phyloP scores from a whole-genome alignment of 768 basidiomycete genomes.

The Boletellus emodensis region DNA sequence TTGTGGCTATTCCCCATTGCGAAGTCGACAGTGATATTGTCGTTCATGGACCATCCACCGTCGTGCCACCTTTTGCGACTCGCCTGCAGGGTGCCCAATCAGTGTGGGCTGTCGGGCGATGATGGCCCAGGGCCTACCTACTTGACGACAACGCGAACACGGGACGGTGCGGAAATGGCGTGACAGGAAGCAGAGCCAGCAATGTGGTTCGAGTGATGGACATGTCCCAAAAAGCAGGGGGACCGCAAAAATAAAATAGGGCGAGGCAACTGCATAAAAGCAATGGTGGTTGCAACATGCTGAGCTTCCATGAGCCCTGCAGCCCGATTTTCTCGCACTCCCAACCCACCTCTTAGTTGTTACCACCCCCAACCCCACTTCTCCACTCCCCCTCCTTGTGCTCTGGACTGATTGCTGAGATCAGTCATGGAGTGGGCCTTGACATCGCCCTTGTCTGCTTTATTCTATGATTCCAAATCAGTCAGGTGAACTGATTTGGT shows the following conservation, averaged over 20 bases:
- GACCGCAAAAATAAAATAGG: slow-evolving; percentile 4
- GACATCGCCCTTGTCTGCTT: slow-evolving; percentile 29
- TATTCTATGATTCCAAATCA: slow-evolving; percentile 41
- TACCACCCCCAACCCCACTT: not conserved
- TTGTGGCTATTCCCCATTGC: slow-evolving; percentile 7
- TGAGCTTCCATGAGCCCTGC: not conserved
- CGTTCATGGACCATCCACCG: slow-evolving; percentile 8
- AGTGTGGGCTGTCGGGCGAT: slow-evolving; percentile 17
- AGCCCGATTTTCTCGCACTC: slow-evolving; percentile 23
- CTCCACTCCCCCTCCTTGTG: not conserved
- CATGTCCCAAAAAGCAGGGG: slow-evolving; percentile 6
- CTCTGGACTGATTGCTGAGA: slow-evolving; percentile 10
- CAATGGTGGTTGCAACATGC: not conserved
- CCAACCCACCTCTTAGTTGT: not conserved
- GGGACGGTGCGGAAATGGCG: slow-evolving; percentile 14
- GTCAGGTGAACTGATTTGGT: slow-evolving; percentile 38
- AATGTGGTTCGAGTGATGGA: slow-evolving; percentile 5
- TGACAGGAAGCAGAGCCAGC: slow-evolving; percentile 19
- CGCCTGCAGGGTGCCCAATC: slow-evolving; percentile 24
- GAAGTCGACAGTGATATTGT: slow-evolving; percentile 21
- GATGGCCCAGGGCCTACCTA: not conserved
- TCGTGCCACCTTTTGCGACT: slow-evolving; percentile 24
- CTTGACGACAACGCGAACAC: not conserved
- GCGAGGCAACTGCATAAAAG: slow-evolving; percentile 17
- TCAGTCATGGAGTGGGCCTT: slow-evolving; percentile 18